These are phyloP conservation scores for Rutstroemia sp. DNA, from an alignment of 2,329 filamentous ascomycete genomes.

Conservation along the genomic window DNA sequence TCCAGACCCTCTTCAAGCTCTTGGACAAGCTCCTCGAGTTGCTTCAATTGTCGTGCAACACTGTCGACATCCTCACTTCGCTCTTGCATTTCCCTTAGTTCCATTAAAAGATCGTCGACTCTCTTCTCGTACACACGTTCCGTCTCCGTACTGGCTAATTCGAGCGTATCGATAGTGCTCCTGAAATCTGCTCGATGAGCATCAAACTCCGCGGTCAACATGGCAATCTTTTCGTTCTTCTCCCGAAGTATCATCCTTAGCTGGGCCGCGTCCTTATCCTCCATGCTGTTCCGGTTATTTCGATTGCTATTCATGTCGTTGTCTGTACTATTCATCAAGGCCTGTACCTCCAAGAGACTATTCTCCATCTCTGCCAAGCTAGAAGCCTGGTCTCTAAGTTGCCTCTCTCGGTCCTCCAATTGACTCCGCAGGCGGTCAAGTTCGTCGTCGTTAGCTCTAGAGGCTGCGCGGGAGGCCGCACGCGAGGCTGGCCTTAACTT, in stretches of 20 bases:
- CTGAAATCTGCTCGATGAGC: conserved; percentile 90
- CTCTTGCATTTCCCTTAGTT: conserved; percentile 75
- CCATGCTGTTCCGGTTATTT: conserved; percentile 40
- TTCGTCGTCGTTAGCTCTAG: conserved; percentile 54
- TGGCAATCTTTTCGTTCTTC: conserved; percentile 93
- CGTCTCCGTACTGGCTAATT: conserved; percentile 92
- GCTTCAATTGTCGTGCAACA: conserved; percentile 85
- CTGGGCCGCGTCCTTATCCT: conserved; percentile 67
- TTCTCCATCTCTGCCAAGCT: conserved; percentile 85
- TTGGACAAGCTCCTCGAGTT: conserved; percentile 91
- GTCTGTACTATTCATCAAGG: conserved; percentile 55
- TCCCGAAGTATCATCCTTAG: conserved; percentile 79
- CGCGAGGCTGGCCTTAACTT: conserved; percentile 46
- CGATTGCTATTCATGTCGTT: conserved; percentile 36
- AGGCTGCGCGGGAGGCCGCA: conserved; percentile 28
- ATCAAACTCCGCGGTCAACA: conserved; percentile 92
- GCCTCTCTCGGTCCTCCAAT: conserved; percentile 75
- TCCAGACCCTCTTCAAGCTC: conserved; percentile 95
- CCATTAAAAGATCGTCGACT: conserved; percentile 76
- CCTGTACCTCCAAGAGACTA: conserved; percentile 73
- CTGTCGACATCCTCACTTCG: conserved; percentile 83
- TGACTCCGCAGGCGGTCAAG: conserved; percentile 64
- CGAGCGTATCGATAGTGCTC: conserved; percentile 92
- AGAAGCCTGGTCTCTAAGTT: conserved; percentile 80
- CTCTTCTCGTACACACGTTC: conserved; percentile 93